A percentile compares a stretch with the other conserved stretches of the same genome.
Evolutionary conservation across 129 eudicot species (phyloP).

Genomic region (Rutidosis leptorrhynchoides): DNA sequence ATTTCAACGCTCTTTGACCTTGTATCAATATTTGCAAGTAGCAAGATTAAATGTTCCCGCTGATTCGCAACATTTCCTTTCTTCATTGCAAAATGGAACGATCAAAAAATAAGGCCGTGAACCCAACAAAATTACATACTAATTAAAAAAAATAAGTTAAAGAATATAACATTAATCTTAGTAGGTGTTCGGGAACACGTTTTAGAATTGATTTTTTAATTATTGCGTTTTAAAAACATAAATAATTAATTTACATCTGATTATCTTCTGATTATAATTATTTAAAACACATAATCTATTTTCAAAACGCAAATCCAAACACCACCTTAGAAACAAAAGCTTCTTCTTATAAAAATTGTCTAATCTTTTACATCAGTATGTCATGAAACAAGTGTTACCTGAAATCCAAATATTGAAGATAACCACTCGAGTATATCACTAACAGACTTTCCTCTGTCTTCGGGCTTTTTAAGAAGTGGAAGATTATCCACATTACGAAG

Average conservation of each 20-base stretch:
- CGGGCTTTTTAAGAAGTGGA: conserved; percentile 64
- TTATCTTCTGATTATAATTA: too few relatives aligned
- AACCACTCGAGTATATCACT: conserved; percentile 96
- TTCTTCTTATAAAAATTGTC: background rate
- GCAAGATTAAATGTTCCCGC: conserved; percentile 88
- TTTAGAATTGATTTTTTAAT: too few relatives aligned
- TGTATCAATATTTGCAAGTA: conserved; percentile 86
- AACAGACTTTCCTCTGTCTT: conserved; percentile 53
- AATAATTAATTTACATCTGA: too few relatives aligned
- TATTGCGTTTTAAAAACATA: too few relatives aligned
- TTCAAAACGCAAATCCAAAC: too few relatives aligned
- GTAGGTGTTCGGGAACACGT: too few relatives aligned
- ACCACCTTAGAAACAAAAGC: background rate
- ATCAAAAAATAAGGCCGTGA: background rate
- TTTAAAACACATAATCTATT: too few relatives aligned
- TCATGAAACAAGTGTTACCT: conserved; percentile 43
- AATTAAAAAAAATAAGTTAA: background rate
- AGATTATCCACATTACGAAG: conserved; percentile 66
- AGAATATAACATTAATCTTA: background rate
- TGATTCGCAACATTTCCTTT: conserved; percentile 99
- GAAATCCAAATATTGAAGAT: conserved; percentile 81
- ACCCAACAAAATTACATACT: background rate
- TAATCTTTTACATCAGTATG: background rate
- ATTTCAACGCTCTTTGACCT: conserved; percentile 47
- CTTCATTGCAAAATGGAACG: conserved; percentile 41